Conservation (phyloP, 2,329 filamentous ascomycete genomes). For the Lasiodiplodia sp. region DNA sequence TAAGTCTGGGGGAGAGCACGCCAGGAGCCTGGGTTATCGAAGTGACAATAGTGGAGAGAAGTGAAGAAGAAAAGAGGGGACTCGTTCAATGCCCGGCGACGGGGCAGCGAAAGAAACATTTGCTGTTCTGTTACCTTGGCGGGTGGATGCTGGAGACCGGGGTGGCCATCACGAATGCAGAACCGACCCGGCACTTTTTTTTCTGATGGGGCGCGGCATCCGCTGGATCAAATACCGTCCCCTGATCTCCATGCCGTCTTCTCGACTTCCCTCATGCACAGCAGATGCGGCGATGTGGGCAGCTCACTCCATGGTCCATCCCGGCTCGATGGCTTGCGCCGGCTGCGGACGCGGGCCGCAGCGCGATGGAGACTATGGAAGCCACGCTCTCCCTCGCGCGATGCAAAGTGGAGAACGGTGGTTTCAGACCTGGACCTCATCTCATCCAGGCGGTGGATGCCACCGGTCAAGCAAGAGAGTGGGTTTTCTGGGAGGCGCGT, state of each 20-base stretch:
- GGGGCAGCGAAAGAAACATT: background rate
- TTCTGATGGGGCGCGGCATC: background rate
- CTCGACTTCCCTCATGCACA: conserved; percentile 6
- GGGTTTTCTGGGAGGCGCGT: background rate
- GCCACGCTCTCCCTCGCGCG: conserved; percentile 3
- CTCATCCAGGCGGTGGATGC: background rate
- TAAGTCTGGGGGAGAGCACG: conserved; percentile 5
- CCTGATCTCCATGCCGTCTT: conserved; percentile 2
- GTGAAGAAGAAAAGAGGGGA: background rate
- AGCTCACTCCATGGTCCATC: conserved; percentile 17
- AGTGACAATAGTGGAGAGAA: background rate
- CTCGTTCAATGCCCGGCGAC: background rate
- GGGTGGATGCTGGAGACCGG: background rate
- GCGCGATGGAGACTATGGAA: conserved; percentile 21
- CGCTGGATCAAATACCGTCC: background rate
- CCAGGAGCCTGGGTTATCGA: background rate
- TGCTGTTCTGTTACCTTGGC: background rate
- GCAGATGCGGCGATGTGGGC: background rate
- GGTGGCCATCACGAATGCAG: conserved; percentile 6
- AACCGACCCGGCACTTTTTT: background rate
- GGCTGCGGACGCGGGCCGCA: conserved; percentile 25
- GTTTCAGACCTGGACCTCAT: conserved; percentile 19
- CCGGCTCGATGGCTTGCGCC: conserved; percentile 24
- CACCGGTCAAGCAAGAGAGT: background rate
- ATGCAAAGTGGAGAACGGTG: conserved; percentile 12